These are phyloP conservation scores for Diophrys appendiculata DNA, from an alignment of 73 alveolate species.

Conservation along the genomic window DNA sequence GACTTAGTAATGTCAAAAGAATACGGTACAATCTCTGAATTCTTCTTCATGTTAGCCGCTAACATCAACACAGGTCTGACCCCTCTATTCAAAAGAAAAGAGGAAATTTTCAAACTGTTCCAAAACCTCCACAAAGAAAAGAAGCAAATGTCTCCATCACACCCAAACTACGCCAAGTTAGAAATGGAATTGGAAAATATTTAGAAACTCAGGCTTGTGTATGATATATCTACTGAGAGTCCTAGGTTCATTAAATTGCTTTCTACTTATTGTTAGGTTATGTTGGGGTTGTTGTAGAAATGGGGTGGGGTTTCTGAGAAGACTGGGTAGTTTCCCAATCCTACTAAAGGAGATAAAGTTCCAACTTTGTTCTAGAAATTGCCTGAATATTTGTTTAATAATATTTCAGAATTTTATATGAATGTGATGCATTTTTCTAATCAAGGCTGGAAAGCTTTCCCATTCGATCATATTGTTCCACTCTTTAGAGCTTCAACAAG, in stretches of 20 bases:
- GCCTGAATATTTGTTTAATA: slow-evolving; percentile 44
- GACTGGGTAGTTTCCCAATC: slow-evolving; percentile 24
- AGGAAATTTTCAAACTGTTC: slow-evolving; percentile 50
- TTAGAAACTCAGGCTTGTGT: slow-evolving; percentile 39
- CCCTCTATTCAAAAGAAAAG: slow-evolving; percentile 45
- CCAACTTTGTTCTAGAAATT: slow-evolving; percentile 38
- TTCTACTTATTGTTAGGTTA: slow-evolving; percentile 39
- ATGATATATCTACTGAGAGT: slow-evolving; percentile 44
- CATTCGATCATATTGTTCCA: slow-evolving; percentile 17
- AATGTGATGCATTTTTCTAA: slow-evolving; percentile 22
- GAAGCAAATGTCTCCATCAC: slow-evolving; percentile 28
- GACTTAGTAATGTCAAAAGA: slow-evolving; percentile 44
- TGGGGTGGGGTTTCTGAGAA: slow-evolving; percentile 52
- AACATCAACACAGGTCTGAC: slow-evolving; percentile 64
- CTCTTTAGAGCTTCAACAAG: slow-evolving; percentile 23
- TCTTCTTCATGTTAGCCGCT: slow-evolving; percentile 59
- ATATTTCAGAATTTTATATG: slow-evolving; percentile 36
- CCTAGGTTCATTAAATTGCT: slow-evolving; percentile 29
- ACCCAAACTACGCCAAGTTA: slow-evolving; percentile 27
- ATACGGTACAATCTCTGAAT: slow-evolving; percentile 76
- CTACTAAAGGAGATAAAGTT: slow-evolving; percentile 6
- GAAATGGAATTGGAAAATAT: slow-evolving; percentile 33
- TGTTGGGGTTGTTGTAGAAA: slow-evolving; percentile 35
- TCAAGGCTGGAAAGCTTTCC: slow-evolving; percentile 21
- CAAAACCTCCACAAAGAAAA: slow-evolving; percentile 52